Conservation (phyloP, 2,329 filamentous ascomycete genomes). For the Ophiocordyceps unilateralis region DNA sequence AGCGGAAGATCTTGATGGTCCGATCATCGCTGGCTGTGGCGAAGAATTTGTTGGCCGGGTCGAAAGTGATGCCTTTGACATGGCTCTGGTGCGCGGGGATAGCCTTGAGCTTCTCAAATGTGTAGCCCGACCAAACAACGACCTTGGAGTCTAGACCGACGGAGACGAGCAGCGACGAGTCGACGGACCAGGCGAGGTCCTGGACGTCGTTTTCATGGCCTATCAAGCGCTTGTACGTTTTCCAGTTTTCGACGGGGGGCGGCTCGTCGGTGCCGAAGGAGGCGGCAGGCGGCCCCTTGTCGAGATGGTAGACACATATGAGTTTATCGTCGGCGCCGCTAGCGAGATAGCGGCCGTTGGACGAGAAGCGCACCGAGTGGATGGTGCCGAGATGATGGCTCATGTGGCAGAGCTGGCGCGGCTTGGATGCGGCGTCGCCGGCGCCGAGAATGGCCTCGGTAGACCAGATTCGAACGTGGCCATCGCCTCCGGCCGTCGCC, state of each 20-base stretch:
- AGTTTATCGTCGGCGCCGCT: constrained; percentile 98
- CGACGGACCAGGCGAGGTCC: constrained; percentile 90
- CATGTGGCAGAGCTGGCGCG: constrained; percentile 91
- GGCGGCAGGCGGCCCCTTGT: constrained; percentile 61
- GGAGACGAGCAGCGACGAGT: constrained; percentile 89
- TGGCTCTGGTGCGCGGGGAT: constrained; percentile 88
- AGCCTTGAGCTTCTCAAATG: constrained; percentile 94
- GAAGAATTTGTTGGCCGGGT: constrained; percentile 98
- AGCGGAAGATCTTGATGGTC: constrained; percentile 91
- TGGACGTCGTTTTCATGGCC: constrained; percentile 98
- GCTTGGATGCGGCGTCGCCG: constrained; percentile 49
- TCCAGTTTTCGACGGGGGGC: constrained; percentile 93
- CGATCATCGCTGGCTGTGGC: constrained; percentile 94
- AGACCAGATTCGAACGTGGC: constrained; percentile 94
- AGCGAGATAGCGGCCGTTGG: constrained; percentile 85
- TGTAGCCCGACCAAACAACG: constrained; percentile 94
- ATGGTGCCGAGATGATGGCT: constrained; percentile 97
- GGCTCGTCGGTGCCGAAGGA: constrained; percentile 83
- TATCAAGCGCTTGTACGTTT: constrained; percentile 80
- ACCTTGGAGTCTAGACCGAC: constrained; percentile 96
- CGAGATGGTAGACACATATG: constrained; percentile 88
- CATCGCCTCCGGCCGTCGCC: constrained; percentile 91
- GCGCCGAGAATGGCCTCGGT: constrained; percentile 83
- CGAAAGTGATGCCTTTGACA: constrained; percentile 96
- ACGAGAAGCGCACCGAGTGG: constrained; percentile 90